Evolutionary conservation across 305 asterid species (phyloP), one percentile per base, ranked within the genome.

Genomic region (Fraxinus nigra): DNA sequence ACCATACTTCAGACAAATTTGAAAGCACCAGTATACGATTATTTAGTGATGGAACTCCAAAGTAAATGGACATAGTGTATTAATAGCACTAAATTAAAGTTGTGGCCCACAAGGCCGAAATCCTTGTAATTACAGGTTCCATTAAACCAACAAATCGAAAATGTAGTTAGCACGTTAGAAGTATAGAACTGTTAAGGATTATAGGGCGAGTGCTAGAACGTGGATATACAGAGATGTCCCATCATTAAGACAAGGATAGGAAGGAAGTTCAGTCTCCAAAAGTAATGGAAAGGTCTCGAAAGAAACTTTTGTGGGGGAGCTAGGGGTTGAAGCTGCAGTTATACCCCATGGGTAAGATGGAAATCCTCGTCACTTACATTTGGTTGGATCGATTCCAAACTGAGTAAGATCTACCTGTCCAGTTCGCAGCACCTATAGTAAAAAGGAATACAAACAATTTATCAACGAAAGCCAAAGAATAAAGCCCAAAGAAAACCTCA

Each of bases 341-440:
- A 28, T 28, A 4, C 37, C 74, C n/a, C 65, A 51, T 69, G 9
- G 8, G 70, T n/a, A 51, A 65, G 75, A 76, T 33, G 6, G 59
- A 61, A 65, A 51, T 24, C 72, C 33, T 67, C 32, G 65, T 70
- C 22, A 75, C 97, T 90, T 93, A 93, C 99, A 94, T 83, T 92
- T 90, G 82, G 87, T 90, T 26, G 98, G 97, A 86, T 96, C 98
- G 35, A 96, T 91, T 82, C 98, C 99, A 80, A 96, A 96, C 84
- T 93, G 98, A 82, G 92, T 76, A 79, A 94, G 87, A 87, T 96
- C 98, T 81, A 96, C 89, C 82, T 96, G 98, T 69, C 99, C 99
- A 26, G 98, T 93, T 80, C 98, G 95, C 86, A 96, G 92, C 74
- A 94, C 97, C 99, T 96, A 86, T 20, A 84, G 54, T 34, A 37